Evolutionary conservation across 306 rosid species (phyloP).

Genomic region (Rosa persica): DNA sequence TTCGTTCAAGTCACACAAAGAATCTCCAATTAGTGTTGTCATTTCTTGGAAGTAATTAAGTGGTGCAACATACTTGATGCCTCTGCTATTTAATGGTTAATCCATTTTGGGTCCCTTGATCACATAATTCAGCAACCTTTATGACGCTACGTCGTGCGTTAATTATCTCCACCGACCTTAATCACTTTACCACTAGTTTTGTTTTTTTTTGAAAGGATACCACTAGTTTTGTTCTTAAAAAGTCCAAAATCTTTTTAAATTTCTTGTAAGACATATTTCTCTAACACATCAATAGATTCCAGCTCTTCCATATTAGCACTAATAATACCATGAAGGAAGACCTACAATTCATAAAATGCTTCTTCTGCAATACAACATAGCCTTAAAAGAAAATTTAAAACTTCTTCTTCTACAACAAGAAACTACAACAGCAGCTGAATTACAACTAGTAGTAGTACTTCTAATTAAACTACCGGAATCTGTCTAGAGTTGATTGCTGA

Average conservation of each 20-base stretch:
- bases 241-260: not conserved
- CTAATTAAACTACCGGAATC: constrained; percentile 14
- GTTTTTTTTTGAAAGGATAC: too few species aligned
- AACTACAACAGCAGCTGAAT: not conserved
- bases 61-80: not conserved
- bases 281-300: not conserved
- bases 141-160: not conserved
- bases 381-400: not conserved
- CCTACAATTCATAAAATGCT: not conserved
- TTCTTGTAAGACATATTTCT: not conserved
- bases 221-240: not conserved
- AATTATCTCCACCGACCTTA: not conserved
- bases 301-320: not conserved
- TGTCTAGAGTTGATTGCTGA: constrained; percentile 41
- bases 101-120: not conserved
- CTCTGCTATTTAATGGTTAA: not conserved
- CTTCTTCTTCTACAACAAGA: not conserved
- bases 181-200: not conserved
- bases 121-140: not conserved
- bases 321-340: not conserved
- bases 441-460: not conserved
- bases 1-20: not conserved
- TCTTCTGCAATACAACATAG: not conserved
- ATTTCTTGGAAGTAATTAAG: constrained; percentile 1
- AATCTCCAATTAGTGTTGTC: not conserved